A percentile compares a stretch with the other conserved stretches of the same genome.
These are phyloP conservation scores for Pseudogymnoascus sp. DNA, from an alignment of 2,329 filamentous ascomycete species.

Conservation along the genomic window DNA sequence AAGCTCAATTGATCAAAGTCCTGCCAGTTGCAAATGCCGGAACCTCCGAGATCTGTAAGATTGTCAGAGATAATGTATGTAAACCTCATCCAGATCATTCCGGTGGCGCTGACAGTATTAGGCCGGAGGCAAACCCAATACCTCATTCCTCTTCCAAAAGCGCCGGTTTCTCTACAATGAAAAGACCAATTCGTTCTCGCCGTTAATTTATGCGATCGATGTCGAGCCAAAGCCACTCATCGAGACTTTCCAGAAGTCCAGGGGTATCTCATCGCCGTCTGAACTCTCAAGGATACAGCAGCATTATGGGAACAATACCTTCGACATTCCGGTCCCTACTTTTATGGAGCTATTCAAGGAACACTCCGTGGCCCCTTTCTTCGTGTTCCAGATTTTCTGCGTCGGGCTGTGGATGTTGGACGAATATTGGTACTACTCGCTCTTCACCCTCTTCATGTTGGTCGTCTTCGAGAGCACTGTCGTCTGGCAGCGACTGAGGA, in stretches of 20 bases:
- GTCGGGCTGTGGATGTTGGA: constrained; percentile 97
- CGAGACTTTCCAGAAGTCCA: constrained; percentile 67
- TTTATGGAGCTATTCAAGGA: constrained; percentile 96
- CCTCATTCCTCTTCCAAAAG: constrained; percentile 96
- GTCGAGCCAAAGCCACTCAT: constrained; percentile 72
- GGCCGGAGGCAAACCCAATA: constrained; percentile 63
- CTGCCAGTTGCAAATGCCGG: constrained; percentile 85
- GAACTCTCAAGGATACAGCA: constrained; percentile 75
- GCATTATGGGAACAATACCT: constrained; percentile 92
- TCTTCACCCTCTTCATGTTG: constrained; percentile 98
- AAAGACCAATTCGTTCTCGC: constrained; percentile 64
- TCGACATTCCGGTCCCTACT: constrained; percentile 93
- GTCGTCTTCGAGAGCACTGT: constrained; percentile 97
- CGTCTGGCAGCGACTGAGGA: constrained; percentile 96
- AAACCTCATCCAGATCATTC: constrained; percentile 15
- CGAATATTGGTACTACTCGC: constrained; percentile 99
- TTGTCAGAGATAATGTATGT: constrained; percentile 62
- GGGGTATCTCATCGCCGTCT: constrained; percentile 63
- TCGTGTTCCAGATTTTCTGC: constrained; percentile 98
- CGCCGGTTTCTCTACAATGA: constrained; percentile 82
- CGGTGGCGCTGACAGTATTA: constrained; percentile 27
- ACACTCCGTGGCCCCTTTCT: constrained; percentile 96
- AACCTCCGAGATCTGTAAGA: constrained; percentile 73
- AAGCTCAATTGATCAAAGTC: constrained; percentile 84
- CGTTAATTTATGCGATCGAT: constrained; percentile 77